These are phyloP conservation scores for Vaccinium vitisidaea DNA, from an alignment of 148 eudicot genomes.

Conservation along the genomic window DNA sequence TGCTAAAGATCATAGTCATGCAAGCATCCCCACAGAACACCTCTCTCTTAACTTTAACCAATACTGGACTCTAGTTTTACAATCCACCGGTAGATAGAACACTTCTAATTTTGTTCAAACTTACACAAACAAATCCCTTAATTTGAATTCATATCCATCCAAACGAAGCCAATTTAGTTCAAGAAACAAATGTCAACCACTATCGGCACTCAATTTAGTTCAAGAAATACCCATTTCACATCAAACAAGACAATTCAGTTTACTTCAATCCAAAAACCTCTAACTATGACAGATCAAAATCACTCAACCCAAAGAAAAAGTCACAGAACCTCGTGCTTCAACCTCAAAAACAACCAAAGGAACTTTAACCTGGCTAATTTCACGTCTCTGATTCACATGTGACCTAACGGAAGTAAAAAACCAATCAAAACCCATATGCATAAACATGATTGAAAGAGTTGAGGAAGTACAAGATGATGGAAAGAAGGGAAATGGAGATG, in stretches of 20 bases:
- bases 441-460: background rate
- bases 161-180: background rate
- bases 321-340: background rate
- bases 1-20: background rate
- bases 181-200: background rate
- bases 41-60: background rate
- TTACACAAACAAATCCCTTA: background rate
- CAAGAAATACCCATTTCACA: conserved; percentile 1
- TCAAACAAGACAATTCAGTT: background rate
- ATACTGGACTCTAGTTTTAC: background rate
- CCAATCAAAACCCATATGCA: background rate
- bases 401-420: background rate
- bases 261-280: background rate
- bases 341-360: background rate
- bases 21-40: background rate
- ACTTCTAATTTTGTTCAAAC: background rate
- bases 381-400: background rate
- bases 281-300: background rate
- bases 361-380: background rate
- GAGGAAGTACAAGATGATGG: conserved; percentile 52
- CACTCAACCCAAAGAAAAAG: background rate
- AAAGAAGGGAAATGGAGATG: conserved; percentile 49
- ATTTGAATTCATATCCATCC: background rate
- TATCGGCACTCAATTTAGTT: background rate
- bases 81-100: background rate